These are phyloP conservation scores for Euryodendron excelsum DNA, from an alignment of 148 eudicot genomes.

Conservation along the genomic window DNA sequence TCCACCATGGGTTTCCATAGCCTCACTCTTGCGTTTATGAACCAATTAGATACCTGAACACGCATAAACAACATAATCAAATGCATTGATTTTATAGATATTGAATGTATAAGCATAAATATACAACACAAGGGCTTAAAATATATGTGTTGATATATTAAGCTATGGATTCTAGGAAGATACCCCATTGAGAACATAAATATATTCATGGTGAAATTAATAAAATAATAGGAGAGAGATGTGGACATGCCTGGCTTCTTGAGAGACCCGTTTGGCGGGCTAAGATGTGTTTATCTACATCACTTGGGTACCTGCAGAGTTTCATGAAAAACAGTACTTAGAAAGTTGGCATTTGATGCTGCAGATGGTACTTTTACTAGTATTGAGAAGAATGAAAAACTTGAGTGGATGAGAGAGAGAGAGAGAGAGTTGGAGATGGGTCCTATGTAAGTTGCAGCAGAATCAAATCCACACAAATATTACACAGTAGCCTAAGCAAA, in stretches of 20 bases:
- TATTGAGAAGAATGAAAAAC: not conserved
- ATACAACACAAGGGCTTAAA: not conserved
- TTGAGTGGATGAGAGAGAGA: not conserved
- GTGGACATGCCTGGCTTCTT: constrained; percentile 79
- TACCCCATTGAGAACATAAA: constrained; percentile 18
- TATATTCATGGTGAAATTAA: not conserved
- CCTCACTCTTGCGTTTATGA: constrained; percentile 95
- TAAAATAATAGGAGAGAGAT: constrained; percentile 6
- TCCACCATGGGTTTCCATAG: constrained; percentile 99
- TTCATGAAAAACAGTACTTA: constrained; percentile 2
- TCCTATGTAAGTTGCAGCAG: constrained; percentile 26
- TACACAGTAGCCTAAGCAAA: constrained; percentile 19
- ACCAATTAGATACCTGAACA: constrained; percentile 94
- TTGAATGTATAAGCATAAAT: not conserved
- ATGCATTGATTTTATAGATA: not conserved
- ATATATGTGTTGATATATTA: not conserved
- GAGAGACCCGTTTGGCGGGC: constrained; percentile 96
- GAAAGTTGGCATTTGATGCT: not conserved
- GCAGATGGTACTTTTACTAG: not conserved
- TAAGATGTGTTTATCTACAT: constrained; percentile 93
- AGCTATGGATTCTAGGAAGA: not conserved
- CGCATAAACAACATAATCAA: not conserved
- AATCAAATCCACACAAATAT: constrained; percentile 37
- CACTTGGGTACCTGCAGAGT: constrained; percentile 91
- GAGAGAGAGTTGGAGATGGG: constrained; percentile 24